Conservation (phyloP, 75 land plant species). For the Larix kaempferi region DNA sequence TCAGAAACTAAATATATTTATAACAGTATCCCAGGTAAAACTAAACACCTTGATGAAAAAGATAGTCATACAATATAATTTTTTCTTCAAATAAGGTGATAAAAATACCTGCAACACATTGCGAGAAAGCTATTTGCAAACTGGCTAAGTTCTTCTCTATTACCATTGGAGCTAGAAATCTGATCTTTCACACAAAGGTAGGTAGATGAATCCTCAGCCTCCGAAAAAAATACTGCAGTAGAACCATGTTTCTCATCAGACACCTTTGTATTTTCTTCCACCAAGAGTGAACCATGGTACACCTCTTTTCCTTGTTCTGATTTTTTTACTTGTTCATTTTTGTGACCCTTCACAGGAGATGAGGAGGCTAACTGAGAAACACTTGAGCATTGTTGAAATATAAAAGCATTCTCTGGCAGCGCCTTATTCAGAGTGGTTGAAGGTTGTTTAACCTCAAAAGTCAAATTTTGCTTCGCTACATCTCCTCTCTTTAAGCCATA, state of each 20-base stretch:
- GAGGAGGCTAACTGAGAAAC: slow-evolving; percentile 2
- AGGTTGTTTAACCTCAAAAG: slow-evolving; percentile 9
- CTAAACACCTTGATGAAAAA: background rate
- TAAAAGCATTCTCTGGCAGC: background rate
- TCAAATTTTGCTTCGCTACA: slow-evolving; percentile 25
- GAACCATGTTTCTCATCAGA: background rate
- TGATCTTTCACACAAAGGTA: slow-evolving; percentile 9
- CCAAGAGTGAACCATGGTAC: background rate
- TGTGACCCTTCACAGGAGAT: background rate
- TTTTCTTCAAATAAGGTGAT: background rate
- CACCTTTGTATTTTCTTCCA: background rate
- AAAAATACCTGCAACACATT: slow-evolving; percentile 68
- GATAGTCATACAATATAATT: background rate
- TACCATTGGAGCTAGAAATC: background rate
- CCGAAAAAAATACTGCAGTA: background rate
- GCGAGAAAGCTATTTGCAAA: slow-evolving; percentile 83
- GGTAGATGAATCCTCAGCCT: background rate
- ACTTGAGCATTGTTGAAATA: background rate
- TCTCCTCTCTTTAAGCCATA: background rate
- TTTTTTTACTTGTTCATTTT: background rate
- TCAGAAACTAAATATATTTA: background rate
- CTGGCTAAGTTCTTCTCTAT: slow-evolving; percentile 27
- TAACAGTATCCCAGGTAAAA: background rate
- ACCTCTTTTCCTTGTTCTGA: background rate
- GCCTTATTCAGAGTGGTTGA: background rate